phyloP scores from a whole-genome alignment of 495 filamentous ascomycete species.

The Parathielavia appendiculata region DNA sequence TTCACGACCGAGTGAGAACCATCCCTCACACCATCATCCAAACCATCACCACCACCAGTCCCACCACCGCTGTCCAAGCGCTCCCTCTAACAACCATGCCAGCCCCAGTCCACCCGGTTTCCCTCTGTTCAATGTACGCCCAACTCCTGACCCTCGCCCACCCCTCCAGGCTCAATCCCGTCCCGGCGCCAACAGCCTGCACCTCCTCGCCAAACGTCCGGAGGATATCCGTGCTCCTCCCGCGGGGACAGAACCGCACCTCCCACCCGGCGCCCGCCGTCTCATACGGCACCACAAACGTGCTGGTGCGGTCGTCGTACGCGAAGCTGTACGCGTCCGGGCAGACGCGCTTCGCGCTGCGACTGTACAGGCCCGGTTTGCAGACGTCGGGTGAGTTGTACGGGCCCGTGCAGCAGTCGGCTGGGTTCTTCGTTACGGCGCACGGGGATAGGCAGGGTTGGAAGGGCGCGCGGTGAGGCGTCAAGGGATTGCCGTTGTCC shows the following conservation, averaged over 20 bases:
- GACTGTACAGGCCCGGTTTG: slow-evolving; percentile 56
- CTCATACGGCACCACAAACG: slow-evolving; percentile 61
- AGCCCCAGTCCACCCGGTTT: background rate
- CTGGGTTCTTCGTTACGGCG: slow-evolving; percentile 49
- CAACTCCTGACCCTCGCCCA: slow-evolving; percentile 21
- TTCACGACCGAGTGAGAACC: background rate
- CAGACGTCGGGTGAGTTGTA: slow-evolving; percentile 55
- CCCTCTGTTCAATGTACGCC: slow-evolving; percentile 24
- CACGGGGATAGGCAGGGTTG: slow-evolving; percentile 69
- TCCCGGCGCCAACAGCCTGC: slow-evolving; percentile 27
- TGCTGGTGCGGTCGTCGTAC: slow-evolving; percentile 68
- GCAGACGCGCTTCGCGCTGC: slow-evolving; percentile 63
- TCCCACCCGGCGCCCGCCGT: slow-evolving; percentile 53
- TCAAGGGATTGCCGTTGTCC: no score
- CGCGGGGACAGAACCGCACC: slow-evolving; percentile 68
- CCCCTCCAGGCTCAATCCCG: slow-evolving; percentile 12
- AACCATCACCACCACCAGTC: background rate
- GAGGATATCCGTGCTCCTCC: slow-evolving; percentile 65
- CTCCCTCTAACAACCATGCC: background rate
- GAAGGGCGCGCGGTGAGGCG: slow-evolving; percentile 55
- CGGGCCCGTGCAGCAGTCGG: slow-evolving; percentile 65
- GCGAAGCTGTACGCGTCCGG: slow-evolving; percentile 80
- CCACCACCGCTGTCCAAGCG: background rate
- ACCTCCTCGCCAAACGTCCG: slow-evolving; percentile 44
- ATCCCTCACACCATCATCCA: background rate